phyloP scores from a whole-genome alignment of 495 filamentous ascomycete genomes.

The Aspergillus steynii region DNA sequence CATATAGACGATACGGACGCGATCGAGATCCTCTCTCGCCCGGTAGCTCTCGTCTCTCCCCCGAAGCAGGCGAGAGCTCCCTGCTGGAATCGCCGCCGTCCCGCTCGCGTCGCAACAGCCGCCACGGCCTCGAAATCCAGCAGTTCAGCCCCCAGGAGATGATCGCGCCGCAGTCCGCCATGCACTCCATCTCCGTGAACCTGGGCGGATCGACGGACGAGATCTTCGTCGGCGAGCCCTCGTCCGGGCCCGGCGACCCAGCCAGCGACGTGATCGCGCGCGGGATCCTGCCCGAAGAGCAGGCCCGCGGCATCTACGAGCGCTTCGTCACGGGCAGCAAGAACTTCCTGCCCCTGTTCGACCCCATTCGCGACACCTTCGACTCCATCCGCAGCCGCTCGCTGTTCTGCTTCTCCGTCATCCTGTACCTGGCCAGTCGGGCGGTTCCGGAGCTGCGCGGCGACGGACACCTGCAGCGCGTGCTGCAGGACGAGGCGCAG shows the following conservation, averaged over 20 bases:
- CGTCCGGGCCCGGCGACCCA: slow-evolving; percentile 22
- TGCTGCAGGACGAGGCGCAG: slow-evolving; percentile 46
- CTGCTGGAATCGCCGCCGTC: slow-evolving; percentile 19
- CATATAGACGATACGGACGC: slow-evolving; percentile 22
- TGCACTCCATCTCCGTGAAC: slow-evolving; percentile 48
- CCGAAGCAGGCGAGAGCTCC: slow-evolving; percentile 8
- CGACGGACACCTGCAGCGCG: slow-evolving; percentile 44
- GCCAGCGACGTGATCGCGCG: slow-evolving; percentile 41
- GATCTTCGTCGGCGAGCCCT: slow-evolving; percentile 41
- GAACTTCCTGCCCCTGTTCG: slow-evolving; percentile 42
- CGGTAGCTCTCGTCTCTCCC: not conserved
- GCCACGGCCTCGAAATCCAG: slow-evolving; percentile 37
- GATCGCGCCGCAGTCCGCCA: slow-evolving; percentile 42
- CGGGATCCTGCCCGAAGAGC: slow-evolving; percentile 43
- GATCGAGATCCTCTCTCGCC: slow-evolving; percentile 14
- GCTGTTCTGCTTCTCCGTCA: slow-evolving; percentile 45
- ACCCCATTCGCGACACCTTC: slow-evolving; percentile 46
- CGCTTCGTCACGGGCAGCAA: slow-evolving; percentile 42
- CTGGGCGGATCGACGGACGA: slow-evolving; percentile 38
- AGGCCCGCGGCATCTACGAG: slow-evolving; percentile 43
- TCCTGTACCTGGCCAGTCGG: slow-evolving; percentile 44
- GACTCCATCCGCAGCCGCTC: slow-evolving; percentile 46
- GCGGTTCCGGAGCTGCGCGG: slow-evolving; percentile 38
- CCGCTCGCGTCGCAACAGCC: slow-evolving; percentile 29
- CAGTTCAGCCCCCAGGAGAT: slow-evolving; percentile 45